phyloP scores from a whole-genome alignment of 331 rosid genomes.

The Telfairia occidentalis region DNA sequence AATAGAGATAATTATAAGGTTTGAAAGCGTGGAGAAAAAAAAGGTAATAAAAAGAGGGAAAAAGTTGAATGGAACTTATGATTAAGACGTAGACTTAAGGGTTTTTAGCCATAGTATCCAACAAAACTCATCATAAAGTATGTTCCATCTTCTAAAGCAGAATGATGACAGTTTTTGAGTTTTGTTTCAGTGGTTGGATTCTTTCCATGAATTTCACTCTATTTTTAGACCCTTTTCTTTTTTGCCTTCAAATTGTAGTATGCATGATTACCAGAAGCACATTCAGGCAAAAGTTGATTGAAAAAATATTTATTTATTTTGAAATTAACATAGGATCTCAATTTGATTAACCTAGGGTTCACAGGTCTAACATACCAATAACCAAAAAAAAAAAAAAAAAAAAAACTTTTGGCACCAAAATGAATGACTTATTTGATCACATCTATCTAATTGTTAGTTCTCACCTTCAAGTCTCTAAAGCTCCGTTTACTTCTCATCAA shows the following conservation, averaged over 20 bases:
- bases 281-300: not conserved
- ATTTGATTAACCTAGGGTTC: not conserved
- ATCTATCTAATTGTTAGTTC: not conserved
- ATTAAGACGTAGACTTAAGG: conserved; percentile 50
- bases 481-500: no score
- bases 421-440: no score
- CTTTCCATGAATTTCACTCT: conserved; percentile 20
- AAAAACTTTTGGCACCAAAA: not conserved
- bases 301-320: not conserved
- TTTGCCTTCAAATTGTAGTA: conserved; percentile 7
- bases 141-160: conserved; percentile 58
- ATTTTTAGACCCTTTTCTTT: not conserved
- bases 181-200: conserved; percentile 51
- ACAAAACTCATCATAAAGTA: conserved; percentile 40
- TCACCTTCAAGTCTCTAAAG: no score
- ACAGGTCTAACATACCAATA: not conserved
- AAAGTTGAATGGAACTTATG: conserved; percentile 31
- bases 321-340: not conserved
- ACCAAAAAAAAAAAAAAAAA: not conserved
- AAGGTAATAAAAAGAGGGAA: conserved; percentile 22
- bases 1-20: conserved; percentile 51
- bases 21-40: conserved; percentile 38
- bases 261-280: conserved; percentile 3
- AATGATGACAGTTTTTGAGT: conserved; percentile 41
- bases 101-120: conserved; percentile 32